These are phyloP conservation scores for Curvularia spicifera DNA, from an alignment of 2,329 filamentous ascomycete species.

Conservation along the genomic window DNA sequence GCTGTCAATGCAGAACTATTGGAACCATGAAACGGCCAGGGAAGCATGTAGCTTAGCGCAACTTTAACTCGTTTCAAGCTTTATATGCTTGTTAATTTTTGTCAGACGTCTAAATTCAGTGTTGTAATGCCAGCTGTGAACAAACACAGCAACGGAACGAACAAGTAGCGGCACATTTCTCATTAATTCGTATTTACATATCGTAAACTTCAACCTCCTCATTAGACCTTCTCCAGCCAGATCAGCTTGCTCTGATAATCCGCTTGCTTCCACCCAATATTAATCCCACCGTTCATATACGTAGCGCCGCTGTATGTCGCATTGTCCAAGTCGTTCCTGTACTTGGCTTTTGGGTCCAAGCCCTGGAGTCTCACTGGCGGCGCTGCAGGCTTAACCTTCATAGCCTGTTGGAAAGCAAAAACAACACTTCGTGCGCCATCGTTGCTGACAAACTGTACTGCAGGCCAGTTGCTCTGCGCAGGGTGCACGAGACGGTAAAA, in stretches of 20 bases:
- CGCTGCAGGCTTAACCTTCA: constrained; percentile 60
- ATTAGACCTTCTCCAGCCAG: constrained; percentile 56
- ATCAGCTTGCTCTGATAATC: constrained; percentile 67
- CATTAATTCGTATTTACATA: neutral
- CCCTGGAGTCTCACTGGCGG: constrained; percentile 64
- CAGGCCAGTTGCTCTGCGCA: constrained; percentile 67
- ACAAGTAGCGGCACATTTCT: neutral
- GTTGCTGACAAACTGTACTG: constrained; percentile 64
- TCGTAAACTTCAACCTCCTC: neutral
- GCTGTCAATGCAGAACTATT: neutral
- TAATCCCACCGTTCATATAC: constrained; percentile 67
- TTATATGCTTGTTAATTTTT: neutral
- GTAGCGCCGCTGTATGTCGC: constrained; percentile 63
- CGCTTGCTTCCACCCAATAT: constrained; percentile 55
- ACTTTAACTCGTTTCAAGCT: neutral
- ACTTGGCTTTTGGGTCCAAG: constrained; percentile 61
- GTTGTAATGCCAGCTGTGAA: neutral
- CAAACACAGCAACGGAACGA: neutral
- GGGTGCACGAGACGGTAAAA: constrained; percentile 66
- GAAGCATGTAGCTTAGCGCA: neutral
- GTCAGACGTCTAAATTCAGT: neutral
- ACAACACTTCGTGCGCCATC: constrained; percentile 60
- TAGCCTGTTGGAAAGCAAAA: constrained; percentile 66
- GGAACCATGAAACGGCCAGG: neutral
- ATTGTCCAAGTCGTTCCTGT: constrained; percentile 59